phyloP scores from a whole-genome alignment of 1,139 yeast species.

The Eremothecium sinecaudum region DNA sequence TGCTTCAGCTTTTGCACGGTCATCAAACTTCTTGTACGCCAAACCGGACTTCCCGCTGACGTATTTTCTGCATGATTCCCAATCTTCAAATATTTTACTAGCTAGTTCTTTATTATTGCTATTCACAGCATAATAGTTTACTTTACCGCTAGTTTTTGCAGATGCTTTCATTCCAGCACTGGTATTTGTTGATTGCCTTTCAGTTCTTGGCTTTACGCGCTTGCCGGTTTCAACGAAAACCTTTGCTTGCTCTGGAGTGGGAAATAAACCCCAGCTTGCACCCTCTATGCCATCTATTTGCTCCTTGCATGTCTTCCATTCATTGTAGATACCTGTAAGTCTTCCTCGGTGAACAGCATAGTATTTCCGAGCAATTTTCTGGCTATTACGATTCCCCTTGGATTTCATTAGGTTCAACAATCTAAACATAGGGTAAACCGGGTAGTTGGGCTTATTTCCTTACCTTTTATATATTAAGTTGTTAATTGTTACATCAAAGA shows the following conservation, averaged over 20 bases:
- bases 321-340: conserved; percentile 40
- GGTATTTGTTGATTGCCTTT: background rate
- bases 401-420: no score
- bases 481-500: no score
- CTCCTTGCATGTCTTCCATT: conserved; percentile 43
- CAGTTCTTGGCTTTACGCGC: conserved; percentile 1
- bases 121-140: conserved; percentile 32
- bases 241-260: conserved; percentile 38
- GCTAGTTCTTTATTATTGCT: conserved; percentile 32
- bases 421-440: no score
- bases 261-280: conserved; percentile 49
- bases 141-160: conserved; percentile 1
- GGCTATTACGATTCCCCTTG: no score
- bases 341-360: conserved; percentile 60
- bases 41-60: conserved; percentile 41
- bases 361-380: no score
- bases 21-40: conserved; percentile 39
- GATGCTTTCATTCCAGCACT: background rate
- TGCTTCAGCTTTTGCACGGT: conserved; percentile 32
- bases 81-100: conserved; percentile 34
- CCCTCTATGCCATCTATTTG: conserved; percentile 46
- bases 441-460: no score
- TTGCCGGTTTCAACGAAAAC: conserved; percentile 26
- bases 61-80: conserved; percentile 40
- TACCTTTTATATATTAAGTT: no score